Percentiles rank a stretch among this genome's conserved stretches.
Evolutionary conservation across 441 rosid genomes (phyloP).

Genomic region (Croton laevigatus): DNA sequence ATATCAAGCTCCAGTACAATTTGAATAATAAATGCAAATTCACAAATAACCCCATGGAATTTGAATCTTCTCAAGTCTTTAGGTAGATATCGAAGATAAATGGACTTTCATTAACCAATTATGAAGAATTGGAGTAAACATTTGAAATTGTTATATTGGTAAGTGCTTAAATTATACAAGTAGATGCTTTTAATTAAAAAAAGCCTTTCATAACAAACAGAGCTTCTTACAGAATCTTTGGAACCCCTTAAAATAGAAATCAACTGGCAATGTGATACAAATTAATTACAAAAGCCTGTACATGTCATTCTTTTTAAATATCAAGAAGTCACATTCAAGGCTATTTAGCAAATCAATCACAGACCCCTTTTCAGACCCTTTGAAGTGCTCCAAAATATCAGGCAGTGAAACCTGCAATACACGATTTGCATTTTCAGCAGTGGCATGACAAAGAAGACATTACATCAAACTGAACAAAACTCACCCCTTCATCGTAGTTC

Average conservation of each 20-base stretch:
- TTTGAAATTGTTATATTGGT: too few relatives aligned
- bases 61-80: too few relatives aligned
- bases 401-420: slow-evolving; percentile 35
- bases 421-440: not conserved
- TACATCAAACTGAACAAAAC: slow-evolving; percentile 5
- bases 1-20: too few relatives aligned
- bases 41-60: too few relatives aligned
- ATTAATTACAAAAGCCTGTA: slow-evolving; percentile 36
- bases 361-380: slow-evolving; percentile 29
- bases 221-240: too few relatives aligned
- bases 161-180: too few relatives aligned
- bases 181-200: too few relatives aligned
- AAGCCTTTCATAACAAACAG: too few relatives aligned
- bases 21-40: too few relatives aligned
- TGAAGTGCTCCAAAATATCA: slow-evolving; percentile 40
- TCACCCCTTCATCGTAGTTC: slow-evolving; percentile 42
- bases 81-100: too few relatives aligned
- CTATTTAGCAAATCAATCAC: slow-evolving; percentile 28
- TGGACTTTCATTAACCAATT: too few relatives aligned
- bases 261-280: not conserved
- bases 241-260: not conserved
- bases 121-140: too few relatives aligned
- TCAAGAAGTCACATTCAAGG: slow-evolving; percentile 41
- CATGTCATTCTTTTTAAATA: slow-evolving; percentile 37
- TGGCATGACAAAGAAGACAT: not conserved